A percentile compares a stretch with the other conserved stretches of the same genome.
Evolutionary conservation across 768 basidiomycete genomes (phyloP).

Genomic region (Auricularia auricula-judae): DNA sequence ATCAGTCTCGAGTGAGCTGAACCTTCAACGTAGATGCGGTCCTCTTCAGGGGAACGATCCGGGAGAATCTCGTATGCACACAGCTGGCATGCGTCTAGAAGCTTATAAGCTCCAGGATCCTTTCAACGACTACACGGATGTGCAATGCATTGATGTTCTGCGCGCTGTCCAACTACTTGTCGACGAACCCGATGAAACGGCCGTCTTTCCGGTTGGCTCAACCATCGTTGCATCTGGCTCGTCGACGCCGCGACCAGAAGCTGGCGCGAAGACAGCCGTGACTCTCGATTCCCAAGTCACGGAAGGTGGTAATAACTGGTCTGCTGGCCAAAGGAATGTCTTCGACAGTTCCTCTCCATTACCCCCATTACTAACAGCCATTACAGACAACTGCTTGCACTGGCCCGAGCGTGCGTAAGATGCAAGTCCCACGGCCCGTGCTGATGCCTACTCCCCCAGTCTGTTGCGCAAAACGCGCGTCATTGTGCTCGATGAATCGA

Average conservation of each 20-base stretch:
- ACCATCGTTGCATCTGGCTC: neutral
- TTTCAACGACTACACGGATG: constrained; percentile 5
- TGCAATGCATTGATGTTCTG: constrained; percentile 3
- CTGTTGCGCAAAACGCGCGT: constrained; percentile 4
- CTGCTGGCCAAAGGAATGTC: neutral
- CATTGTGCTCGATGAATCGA: constrained; percentile 5
- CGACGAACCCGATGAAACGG: neutral
- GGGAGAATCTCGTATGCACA: neutral
- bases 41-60: constrained; percentile 4
- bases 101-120: neutral
- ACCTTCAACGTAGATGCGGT: neutral
- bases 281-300: constrained; percentile 1
- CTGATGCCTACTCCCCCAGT: neutral
- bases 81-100: no score
- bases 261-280: neutral
- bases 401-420: constrained; percentile 13
- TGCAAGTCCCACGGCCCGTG: neutral
- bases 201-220: neutral
- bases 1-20: no score
- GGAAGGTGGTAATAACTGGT: constrained; percentile 2
- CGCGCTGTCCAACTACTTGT: constrained; percentile 1
- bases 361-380: neutral
- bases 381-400: neutral
- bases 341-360: neutral
- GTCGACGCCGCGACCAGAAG: neutral